Percentiles rank a stretch among this genome's conserved stretches.
These are phyloP conservation scores for Dendrobium nobile DNA, from an alignment of 106 monocot species.

Conservation along the genomic window DNA sequence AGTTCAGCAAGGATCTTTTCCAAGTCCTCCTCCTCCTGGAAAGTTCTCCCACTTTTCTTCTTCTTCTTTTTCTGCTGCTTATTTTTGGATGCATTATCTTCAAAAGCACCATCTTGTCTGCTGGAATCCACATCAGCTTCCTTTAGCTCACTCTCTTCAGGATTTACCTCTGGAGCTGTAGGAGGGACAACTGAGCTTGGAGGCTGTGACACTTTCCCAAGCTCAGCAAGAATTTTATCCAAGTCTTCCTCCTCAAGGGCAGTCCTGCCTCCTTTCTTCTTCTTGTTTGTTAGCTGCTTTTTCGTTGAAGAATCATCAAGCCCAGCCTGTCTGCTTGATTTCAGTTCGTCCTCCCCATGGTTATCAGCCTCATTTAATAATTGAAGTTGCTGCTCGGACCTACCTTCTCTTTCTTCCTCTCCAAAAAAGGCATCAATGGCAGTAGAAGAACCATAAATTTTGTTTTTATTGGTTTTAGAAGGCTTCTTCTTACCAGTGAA, in stretches of 20 bases:
- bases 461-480: not conserved
- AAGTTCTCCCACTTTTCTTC: slow-evolving; percentile 54
- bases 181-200: not conserved
- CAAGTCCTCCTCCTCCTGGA: slow-evolving; percentile 69
- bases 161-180: not conserved
- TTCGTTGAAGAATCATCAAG: not conserved
- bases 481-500: slow-evolving; percentile 1
- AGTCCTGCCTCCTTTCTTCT: slow-evolving; percentile 23
- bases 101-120: slow-evolving; percentile 1
- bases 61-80: slow-evolving; percentile 34
- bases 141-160: not conserved
- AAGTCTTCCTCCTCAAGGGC: slow-evolving; percentile 25
- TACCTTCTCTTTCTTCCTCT: slow-evolving; percentile 6
- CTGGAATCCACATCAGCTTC: slow-evolving; percentile 10
- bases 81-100: not conserved
- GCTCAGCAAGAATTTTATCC: slow-evolving; percentile 22
- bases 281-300: slow-evolving; percentile 24
- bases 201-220: slow-evolving; percentile 10
- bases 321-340: slow-evolving; percentile 1
- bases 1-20: slow-evolving; percentile 61
- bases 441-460: not conserved
- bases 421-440: not conserved
- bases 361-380: not conserved
- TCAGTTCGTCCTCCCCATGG: slow-evolving; percentile 10
- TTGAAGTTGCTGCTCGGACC: not conserved